Percentiles rank a stretch among this genome's conserved stretches.
These are phyloP conservation scores for Sugiyamaella boreocaroliniensis DNA, from an alignment of 805 yeast genomes.

Conservation along the genomic window DNA sequence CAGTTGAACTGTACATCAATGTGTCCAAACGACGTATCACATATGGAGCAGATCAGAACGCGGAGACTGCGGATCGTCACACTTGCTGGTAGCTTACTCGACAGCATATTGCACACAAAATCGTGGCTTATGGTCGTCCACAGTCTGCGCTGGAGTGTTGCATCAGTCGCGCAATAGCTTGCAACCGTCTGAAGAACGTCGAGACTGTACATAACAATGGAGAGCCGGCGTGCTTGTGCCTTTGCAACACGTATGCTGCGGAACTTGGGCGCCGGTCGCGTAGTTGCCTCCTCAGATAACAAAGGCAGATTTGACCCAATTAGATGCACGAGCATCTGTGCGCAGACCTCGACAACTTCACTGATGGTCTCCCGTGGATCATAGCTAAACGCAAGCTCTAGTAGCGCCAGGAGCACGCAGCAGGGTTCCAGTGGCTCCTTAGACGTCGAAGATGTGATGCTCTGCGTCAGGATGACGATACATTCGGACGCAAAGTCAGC, in stretches of 20 bases:
- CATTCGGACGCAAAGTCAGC: neutral
- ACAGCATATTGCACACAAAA: constrained; percentile 1
- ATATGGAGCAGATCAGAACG: constrained; percentile 3
- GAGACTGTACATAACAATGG: constrained; percentile 5
- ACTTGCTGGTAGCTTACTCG: constrained; percentile 2
- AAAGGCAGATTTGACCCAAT: neutral
- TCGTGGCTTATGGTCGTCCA: constrained; percentile 2
- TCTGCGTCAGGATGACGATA: neutral
- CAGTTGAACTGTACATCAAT: constrained; percentile 1
- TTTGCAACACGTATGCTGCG: neutral
- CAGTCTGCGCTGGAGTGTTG: neutral
- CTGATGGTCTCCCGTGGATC: neutral
- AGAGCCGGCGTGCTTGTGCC: neutral
- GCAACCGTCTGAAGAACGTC: constrained; percentile 8
- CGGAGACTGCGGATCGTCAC: neutral
- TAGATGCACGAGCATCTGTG: neutral
- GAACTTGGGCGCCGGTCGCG: constrained; percentile 5
- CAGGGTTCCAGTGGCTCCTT: neutral
- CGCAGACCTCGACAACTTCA: neutral
- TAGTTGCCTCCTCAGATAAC: neutral
- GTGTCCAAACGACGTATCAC: constrained; percentile 8
- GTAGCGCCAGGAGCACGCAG: constrained; percentile 1
- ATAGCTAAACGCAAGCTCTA: neutral
- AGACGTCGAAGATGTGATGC: neutral
- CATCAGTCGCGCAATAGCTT: neutral